These are phyloP conservation scores for Protomyces arabidopsidicola DNA, from an alignment of 1,139 yeast species.

Conservation along the genomic window DNA sequence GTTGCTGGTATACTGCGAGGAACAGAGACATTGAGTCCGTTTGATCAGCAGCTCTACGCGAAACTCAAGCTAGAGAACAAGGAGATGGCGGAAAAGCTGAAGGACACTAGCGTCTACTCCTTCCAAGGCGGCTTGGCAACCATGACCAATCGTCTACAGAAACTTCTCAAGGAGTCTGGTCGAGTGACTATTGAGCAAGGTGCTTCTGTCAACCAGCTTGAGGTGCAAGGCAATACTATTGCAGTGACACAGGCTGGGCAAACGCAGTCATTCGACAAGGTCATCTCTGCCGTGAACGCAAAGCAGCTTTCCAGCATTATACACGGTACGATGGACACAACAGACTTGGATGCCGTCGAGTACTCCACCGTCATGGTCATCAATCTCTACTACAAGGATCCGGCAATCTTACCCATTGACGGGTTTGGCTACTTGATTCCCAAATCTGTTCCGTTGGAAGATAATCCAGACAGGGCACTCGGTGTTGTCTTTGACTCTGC, in stretches of 20 bases:
- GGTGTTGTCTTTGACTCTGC: constrained; percentile 93
- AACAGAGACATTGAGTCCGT: constrained; percentile 2
- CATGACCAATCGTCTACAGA: constrained; percentile 25
- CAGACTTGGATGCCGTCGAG: constrained; percentile 38
- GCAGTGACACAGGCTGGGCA: not conserved
- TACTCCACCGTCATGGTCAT: constrained; percentile 57
- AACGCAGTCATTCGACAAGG: constrained; percentile 22
- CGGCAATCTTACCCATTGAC: constrained; percentile 37
- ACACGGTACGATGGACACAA: constrained; percentile 4
- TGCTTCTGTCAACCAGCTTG: not conserved
- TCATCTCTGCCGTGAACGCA: constrained; percentile 32
- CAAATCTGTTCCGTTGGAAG: constrained; percentile 40
- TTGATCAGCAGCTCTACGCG: constrained; percentile 13
- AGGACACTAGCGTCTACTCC: constrained; percentile 31
- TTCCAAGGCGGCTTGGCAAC: constrained; percentile 31
- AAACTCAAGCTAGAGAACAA: constrained; percentile 18
- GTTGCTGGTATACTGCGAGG: constrained; percentile 29
- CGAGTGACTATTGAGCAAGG: constrained; percentile 1
- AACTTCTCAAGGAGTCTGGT: not conserved
- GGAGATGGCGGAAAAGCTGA: constrained; percentile 23
- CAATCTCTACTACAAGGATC: constrained; percentile 54
- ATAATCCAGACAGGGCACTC: constrained; percentile 58
- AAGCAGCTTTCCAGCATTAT: constrained; percentile 24
- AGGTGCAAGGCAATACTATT: not conserved
- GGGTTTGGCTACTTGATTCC: constrained; percentile 94